A percentile compares a stretch with the other conserved stretches of the same genome.
These are phyloP conservation scores for Eutrema salsugineum DNA, from an alignment of 441 rosid species.

Conservation along the genomic window DNA sequence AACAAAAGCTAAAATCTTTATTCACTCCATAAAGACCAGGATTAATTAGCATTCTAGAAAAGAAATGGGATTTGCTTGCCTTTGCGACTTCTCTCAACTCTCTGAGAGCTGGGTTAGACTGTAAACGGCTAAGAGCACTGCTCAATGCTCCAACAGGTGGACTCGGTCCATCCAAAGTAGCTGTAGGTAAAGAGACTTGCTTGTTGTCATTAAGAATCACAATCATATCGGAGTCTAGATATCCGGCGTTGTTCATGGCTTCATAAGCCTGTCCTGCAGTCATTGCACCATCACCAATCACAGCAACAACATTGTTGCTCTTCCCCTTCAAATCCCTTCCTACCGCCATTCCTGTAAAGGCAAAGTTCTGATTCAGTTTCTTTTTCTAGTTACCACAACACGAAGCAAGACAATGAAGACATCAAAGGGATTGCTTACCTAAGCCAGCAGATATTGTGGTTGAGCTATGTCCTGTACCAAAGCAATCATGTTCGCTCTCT, in stretches of 20 bases:
- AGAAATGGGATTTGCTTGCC: slow-evolving; percentile 37
- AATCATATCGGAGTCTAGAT: slow-evolving; percentile 93
- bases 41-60: background rate
- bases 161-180: slow-evolving; percentile 82
- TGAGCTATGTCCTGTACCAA: slow-evolving; percentile 92
- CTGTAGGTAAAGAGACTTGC: slow-evolving; percentile 93
- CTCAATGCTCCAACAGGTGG: slow-evolving; percentile 97
- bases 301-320: slow-evolving; percentile 67
- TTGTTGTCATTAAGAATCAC: slow-evolving; percentile 96
- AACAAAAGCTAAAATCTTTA: slow-evolving; percentile 1
- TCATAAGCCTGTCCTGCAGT: slow-evolving; percentile 98
- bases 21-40: background rate
- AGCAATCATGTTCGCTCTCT: slow-evolving; percentile 89
- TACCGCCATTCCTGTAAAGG: slow-evolving; percentile 82
- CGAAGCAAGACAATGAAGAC: background rate
- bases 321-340: slow-evolving; percentile 87
- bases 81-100: slow-evolving; percentile 96
- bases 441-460: slow-evolving; percentile 92
- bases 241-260: slow-evolving; percentile 97
- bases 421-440: slow-evolving; percentile 41
- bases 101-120: slow-evolving; percentile 86
- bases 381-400: background rate
- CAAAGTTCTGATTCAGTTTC: background rate
- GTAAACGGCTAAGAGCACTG: slow-evolving; percentile 89
- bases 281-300: slow-evolving; percentile 97